phyloP scores from a whole-genome alignment of 2,329 filamentous ascomycete species.

The Botryosphaeria agaves region DNA sequence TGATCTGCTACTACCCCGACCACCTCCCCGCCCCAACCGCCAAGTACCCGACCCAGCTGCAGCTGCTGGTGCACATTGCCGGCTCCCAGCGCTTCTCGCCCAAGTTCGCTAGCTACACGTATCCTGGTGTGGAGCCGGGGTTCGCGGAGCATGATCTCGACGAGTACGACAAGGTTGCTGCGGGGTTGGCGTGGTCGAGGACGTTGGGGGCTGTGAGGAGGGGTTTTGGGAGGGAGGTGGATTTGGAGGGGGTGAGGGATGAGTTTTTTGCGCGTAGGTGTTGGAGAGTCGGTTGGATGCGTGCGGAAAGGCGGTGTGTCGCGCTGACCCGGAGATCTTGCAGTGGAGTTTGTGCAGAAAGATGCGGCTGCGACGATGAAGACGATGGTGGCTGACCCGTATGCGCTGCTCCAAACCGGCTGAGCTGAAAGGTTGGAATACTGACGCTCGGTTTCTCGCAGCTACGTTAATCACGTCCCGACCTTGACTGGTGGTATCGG shows the following conservation, averaged over 20 bases:
- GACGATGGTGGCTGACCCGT: slow-evolving; percentile 12
- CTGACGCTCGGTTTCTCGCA: no score
- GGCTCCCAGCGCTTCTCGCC: slow-evolving; percentile 18
- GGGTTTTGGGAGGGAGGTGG: slow-evolving; percentile 11
- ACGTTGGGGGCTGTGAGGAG: slow-evolving; percentile 18
- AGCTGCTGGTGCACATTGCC: slow-evolving; percentile 23
- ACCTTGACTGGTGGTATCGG: slow-evolving; percentile 27
- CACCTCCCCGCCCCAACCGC: slow-evolving; percentile 17
- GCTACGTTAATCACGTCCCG: slow-evolving; percentile 21
- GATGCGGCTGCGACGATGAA: slow-evolving; percentile 12
- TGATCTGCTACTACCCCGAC: slow-evolving; percentile 26
- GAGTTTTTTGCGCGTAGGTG: slow-evolving; percentile 13
- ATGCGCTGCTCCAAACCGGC: no score
- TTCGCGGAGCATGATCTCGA: slow-evolving; percentile 24
- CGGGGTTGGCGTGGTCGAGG: slow-evolving; percentile 24
- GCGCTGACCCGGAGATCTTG: no score
- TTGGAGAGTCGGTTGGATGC: no score
- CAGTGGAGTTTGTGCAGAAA: slow-evolving; percentile 5
- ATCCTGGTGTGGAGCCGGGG: slow-evolving; percentile 17
- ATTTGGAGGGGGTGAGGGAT: slow-evolving; percentile 18
- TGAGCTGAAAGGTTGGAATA: no score
- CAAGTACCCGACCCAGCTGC: slow-evolving; percentile 19
- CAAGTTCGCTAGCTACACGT: slow-evolving; percentile 21
- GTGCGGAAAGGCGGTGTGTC: no score
- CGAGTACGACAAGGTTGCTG: slow-evolving; percentile 22